Percentiles rank a stretch among this genome's conserved stretches.
These are phyloP conservation scores for Venturia aucupariae DNA, from an alignment of 2,329 filamentous ascomycete genomes.

Conservation along the genomic window DNA sequence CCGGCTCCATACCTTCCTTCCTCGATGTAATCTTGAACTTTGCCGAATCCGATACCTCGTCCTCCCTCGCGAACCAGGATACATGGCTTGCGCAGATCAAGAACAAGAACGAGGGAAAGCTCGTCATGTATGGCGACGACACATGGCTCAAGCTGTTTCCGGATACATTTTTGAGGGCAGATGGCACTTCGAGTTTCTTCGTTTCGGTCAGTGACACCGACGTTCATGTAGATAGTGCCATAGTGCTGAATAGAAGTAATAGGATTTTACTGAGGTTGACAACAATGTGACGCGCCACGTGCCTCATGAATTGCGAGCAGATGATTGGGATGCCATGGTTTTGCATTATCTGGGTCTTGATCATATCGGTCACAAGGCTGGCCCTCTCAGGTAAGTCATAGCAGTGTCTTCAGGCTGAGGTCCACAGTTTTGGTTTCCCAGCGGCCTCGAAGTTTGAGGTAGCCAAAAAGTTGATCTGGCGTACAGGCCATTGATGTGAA, in stretches of 20 bases:
- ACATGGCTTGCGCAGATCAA: constrained; percentile 92
- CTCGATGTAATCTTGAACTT: constrained; percentile 95
- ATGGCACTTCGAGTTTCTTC: constrained; percentile 97
- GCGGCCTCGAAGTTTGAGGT: neutral
- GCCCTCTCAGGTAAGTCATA: constrained; percentile 43
- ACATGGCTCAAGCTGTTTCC: constrained; percentile 98
- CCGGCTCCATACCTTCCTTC: constrained; percentile 95
- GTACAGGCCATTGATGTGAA: neutral
- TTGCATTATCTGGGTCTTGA: constrained; percentile 93
- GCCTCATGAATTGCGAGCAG: constrained; percentile 59
- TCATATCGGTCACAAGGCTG: constrained; percentile 95
- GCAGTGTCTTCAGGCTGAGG: neutral
- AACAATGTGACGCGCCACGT: constrained; percentile 94
- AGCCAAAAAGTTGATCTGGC: neutral
- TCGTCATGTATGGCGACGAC: constrained; percentile 95
- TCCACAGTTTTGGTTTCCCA: neutral
- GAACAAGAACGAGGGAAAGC: constrained; percentile 45
- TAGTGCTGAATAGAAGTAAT: constrained; percentile 19
- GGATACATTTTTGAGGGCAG: constrained; percentile 71
- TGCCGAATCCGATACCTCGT: constrained; percentile 85
- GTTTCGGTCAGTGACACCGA: constrained; percentile 62
- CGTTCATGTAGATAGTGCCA: constrained; percentile 25
- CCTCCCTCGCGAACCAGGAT: constrained; percentile 78
- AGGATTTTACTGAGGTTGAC: constrained; percentile 98
- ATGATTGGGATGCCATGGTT: constrained; percentile 89